Evolutionary conservation across 2,329 filamentous ascomycete species (phyloP), one percentile per base, ranked within the genome.

Genomic region (Penicillium freii): DNA sequence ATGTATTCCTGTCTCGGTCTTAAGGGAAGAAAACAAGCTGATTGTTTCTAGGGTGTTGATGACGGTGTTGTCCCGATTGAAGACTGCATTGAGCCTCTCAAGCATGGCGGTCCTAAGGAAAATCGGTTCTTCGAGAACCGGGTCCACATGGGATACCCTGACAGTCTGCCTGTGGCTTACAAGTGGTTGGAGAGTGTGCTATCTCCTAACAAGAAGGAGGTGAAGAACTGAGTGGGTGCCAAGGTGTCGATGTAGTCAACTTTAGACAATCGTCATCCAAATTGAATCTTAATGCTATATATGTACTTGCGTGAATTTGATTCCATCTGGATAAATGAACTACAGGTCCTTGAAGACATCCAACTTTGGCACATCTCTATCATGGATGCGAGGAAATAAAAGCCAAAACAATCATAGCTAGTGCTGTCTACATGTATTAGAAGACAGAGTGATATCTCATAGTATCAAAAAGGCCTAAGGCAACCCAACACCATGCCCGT

Each of bases 1-100:
- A 68, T 67, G 80, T 53, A 42, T 13, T 34, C 29, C 11, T 29
- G 0, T 21, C 31, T 47, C 0, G 4, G 10, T 2, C 19, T 34
- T 19, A 13, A 5, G 11, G n/a, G 42, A 13, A 40, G 23, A 48
- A 11, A 10, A 7, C 5, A 10, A 48, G 23, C 59, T 62, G 17
- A 59, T 34, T 17, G 17, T 55, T 23, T 17, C 1, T 60, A 87
- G 80, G 86, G 86, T 9, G 83, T 81, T 4, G 76, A 80, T 53
- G 86, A 89, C 63, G 86, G 85, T 0, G 72, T 88, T 44, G 87
- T 87, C 78, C 86, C 86, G 0, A 86, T 89, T 56, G 86, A 89
- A 66, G 86, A 89, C 66, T 86, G 80, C 15, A 82, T 86, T 74
- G 73, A 89, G 51, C 73, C 88, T 53, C 83, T 87, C 62, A 84